Evolutionary conservation across 2,329 filamentous ascomycete species (phyloP).

Genomic region (Colletotrichum destructivum): DNA sequence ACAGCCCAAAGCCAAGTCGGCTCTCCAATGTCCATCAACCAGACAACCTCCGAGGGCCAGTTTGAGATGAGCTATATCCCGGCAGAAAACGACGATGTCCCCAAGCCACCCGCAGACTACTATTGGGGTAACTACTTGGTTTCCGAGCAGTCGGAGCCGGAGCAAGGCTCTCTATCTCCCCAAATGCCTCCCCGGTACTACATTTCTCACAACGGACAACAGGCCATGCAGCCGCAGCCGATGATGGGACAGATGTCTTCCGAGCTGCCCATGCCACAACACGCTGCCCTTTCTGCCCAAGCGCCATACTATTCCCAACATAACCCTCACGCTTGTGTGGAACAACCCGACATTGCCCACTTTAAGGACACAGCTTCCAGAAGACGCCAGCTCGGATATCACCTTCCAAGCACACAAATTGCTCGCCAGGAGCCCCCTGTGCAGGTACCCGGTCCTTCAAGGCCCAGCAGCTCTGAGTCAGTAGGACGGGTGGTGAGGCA

Average conservation of each 20-base stretch:
- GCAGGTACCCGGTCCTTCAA: background rate
- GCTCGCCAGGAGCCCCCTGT: constrained; percentile 8
- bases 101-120: constrained; percentile 52
- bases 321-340: background rate
- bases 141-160: constrained; percentile 43
- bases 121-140: constrained; percentile 56
- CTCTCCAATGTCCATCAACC: constrained; percentile 62
- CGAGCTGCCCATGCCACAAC: constrained; percentile 29
- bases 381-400: constrained; percentile 13
- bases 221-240: constrained; percentile 18
- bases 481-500: constrained; percentile 6
- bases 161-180: constrained; percentile 36
- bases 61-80: constrained; percentile 56
- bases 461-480: constrained; percentile 3
- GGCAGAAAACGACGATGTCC: constrained; percentile 55
- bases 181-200: constrained; percentile 14
- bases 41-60: constrained; percentile 53
- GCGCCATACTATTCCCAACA: constrained; percentile 21
- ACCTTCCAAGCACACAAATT: constrained; percentile 35
- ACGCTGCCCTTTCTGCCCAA: constrained; percentile 16
- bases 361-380: constrained; percentile 13
- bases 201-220: background rate
- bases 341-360: constrained; percentile 7
- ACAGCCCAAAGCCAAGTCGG: constrained; percentile 58
- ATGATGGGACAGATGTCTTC: constrained; percentile 23